Evolutionary conservation across 1,284 basidiomycete species (phyloP).

Genomic region (Trametes pubescens): DNA sequence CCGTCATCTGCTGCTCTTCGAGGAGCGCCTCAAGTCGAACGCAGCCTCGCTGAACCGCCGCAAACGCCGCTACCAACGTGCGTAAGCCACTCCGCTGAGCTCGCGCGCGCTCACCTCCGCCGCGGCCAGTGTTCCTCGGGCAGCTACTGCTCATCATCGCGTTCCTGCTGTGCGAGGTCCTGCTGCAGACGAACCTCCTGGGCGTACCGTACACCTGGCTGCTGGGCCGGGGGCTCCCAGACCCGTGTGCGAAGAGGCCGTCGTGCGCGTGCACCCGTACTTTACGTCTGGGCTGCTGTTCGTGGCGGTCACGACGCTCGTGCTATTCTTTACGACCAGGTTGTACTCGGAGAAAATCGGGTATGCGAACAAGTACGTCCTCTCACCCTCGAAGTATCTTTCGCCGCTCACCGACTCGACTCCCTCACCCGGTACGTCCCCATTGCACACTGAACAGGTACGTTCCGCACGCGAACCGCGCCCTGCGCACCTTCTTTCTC

Average conservation of each 20-base stretch:
- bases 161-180: constrained; percentile 77
- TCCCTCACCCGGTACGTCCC: not conserved
- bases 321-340: constrained; percentile 96
- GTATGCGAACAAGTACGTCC: constrained; percentile 85
- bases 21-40: constrained; percentile 95
- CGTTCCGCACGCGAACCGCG: constrained; percentile 94
- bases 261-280: constrained; percentile 68
- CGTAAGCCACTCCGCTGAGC: constrained; percentile 43
- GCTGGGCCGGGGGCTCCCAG: constrained; percentile 58
- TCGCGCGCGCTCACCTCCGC: constrained; percentile 10
- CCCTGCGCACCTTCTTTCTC: constrained; percentile 84
- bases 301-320: constrained; percentile 88
- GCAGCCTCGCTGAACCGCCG: constrained; percentile 83
- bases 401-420: constrained; percentile 9
- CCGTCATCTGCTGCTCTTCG: constrained; percentile 91
- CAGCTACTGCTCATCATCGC: constrained; percentile 75
- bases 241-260: constrained; percentile 53
- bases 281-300: constrained; percentile 80
- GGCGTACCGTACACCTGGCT: constrained; percentile 66
- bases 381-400: constrained; percentile 11
- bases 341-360: constrained; percentile 97
- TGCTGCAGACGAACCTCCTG: constrained; percentile 73
- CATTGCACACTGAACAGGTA: constrained; percentile 64
- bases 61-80: constrained; percentile 89
- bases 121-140: constrained; percentile 72